Evolutionary conservation across 2,329 filamentous ascomycete species (phyloP).

Genomic region (Ophiostoma angusticollis): DNA sequence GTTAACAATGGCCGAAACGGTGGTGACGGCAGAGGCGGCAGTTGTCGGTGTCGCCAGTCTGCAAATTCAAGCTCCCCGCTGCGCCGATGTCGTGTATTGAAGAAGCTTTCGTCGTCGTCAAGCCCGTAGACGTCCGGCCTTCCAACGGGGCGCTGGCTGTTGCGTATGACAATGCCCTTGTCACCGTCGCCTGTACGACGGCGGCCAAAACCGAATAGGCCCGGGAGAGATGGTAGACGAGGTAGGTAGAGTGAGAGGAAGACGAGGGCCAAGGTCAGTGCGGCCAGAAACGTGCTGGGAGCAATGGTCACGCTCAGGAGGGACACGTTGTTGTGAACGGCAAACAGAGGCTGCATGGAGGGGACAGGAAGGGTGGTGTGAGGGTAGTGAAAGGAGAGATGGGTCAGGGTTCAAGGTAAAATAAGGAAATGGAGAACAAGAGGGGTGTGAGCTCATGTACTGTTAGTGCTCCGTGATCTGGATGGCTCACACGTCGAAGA

Average conservation of each 20-base stretch:
- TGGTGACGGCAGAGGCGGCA: constrained; percentile 10
- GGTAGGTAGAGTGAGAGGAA: constrained; percentile 38
- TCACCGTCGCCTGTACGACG: constrained; percentile 10
- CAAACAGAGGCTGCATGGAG: constrained; percentile 44
- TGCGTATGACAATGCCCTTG: constrained; percentile 4
- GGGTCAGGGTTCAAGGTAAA: neutral
- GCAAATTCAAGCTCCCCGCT: constrained; percentile 1
- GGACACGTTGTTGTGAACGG: constrained; percentile 48
- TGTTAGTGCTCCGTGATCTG: too few relatives aligned
- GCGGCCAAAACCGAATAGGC: constrained; percentile 15
- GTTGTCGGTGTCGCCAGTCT: constrained; percentile 11
- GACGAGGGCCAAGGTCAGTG: constrained; percentile 34
- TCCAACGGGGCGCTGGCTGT: neutral
- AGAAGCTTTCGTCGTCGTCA: constrained; percentile 10
- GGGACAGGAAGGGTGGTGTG: neutral
- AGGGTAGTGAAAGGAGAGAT: neutral
- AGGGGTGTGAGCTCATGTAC: neutral
- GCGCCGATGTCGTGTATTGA: neutral
- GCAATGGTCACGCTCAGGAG: constrained; percentile 46
- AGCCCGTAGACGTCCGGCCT: constrained; percentile 4
- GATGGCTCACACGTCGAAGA: too few relatives aligned
- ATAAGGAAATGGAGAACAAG: neutral
- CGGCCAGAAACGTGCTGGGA: constrained; percentile 43
- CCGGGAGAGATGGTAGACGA: constrained; percentile 13
- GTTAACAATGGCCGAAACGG: constrained; percentile 5